Conservation (phyloP, 192 early-diverging fungal species). For the Mortierella alpina region DNA sequence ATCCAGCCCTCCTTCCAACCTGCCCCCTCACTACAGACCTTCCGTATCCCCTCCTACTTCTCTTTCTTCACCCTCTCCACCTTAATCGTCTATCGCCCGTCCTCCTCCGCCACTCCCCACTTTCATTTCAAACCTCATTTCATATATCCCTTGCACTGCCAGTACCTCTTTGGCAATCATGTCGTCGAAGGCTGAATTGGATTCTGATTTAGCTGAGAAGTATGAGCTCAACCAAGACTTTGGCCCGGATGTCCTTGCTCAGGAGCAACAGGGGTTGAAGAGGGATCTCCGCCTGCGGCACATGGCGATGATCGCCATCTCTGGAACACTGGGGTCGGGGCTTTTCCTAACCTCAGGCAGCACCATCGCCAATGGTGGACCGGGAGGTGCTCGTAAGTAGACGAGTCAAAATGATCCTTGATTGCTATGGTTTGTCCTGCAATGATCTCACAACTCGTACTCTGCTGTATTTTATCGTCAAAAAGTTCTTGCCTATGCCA, state of each 20-base stretch:
- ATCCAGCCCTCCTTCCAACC: too few species aligned
- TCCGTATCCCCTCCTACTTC: too few species aligned
- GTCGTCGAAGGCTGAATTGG: constrained; percentile 2
- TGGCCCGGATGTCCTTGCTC: constrained; percentile 61
- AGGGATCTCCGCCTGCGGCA: constrained; percentile 66
- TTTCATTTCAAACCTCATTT: too few species aligned
- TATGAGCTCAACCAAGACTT: constrained; percentile 13
- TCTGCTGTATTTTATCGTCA: too few species aligned
- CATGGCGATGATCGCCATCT: constrained; percentile 78
- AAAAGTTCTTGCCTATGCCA: constrained; percentile 68
- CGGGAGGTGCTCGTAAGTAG: constrained; percentile 61
- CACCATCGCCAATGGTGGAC: constrained; percentile 79
- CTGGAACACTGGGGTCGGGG: constrained; percentile 80
- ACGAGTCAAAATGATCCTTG: too few species aligned
- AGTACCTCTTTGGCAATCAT: background rate
- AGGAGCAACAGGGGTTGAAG: constrained; percentile 50
- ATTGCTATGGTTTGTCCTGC: too few species aligned
- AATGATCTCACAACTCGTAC: too few species aligned
- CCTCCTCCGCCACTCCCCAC: too few species aligned
- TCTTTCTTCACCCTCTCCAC: too few species aligned
- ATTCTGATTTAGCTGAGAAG: background rate
- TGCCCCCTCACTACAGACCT: too few species aligned
- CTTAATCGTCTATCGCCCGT: too few species aligned
- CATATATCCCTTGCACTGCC: too few species aligned
- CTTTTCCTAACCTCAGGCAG: constrained; percentile 82